Conservation (phyloP, 345 rosid species). For the Arabidopsis suecica region DNA sequence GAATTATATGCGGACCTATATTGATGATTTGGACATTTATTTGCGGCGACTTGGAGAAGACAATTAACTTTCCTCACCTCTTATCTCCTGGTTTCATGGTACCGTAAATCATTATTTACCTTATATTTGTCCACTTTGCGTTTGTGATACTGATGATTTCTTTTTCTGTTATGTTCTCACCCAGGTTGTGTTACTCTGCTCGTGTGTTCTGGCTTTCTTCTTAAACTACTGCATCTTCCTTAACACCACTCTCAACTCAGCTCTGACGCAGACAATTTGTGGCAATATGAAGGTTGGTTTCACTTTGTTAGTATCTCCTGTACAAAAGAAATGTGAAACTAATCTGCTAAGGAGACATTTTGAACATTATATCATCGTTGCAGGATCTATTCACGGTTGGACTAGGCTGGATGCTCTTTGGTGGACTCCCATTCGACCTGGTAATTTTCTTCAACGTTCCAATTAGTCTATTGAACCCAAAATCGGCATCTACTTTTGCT, state of each 20-base stretch:
- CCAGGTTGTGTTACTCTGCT: slow-evolving; percentile 79
- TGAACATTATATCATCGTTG: slow-evolving; percentile 33
- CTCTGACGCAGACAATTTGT: slow-evolving; percentile 92
- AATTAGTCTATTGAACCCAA: background rate
- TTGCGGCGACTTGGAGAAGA: slow-evolving; percentile 72
- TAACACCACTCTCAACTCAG: slow-evolving; percentile 97
- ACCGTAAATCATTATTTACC: slow-evolving; percentile 24
- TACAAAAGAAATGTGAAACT: background rate
- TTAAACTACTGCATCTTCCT: slow-evolving; percentile 92
- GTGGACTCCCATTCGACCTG: slow-evolving; percentile 95
- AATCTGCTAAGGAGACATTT: background rate
- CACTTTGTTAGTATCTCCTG: slow-evolving; percentile 1
- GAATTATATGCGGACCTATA: slow-evolving; percentile 81
- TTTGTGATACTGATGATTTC: slow-evolving; percentile 19
- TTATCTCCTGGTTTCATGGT: slow-evolving; percentile 89
- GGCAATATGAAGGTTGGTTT: slow-evolving; percentile 91
- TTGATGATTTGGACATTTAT: slow-evolving; percentile 85
- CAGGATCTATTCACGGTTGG: slow-evolving; percentile 92
- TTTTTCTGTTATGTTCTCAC: slow-evolving; percentile 22
- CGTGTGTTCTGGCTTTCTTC: slow-evolving; percentile 92
- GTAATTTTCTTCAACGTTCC: slow-evolving; percentile 52
- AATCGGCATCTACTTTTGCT: background rate
- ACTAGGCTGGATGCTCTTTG: slow-evolving; percentile 89
- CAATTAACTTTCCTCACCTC: slow-evolving; percentile 69
- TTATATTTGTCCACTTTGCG: slow-evolving; percentile 6